Evolutionary conservation across 73 alveolate species (phyloP).

Genomic region (Tetrahymena elliotti): DNA sequence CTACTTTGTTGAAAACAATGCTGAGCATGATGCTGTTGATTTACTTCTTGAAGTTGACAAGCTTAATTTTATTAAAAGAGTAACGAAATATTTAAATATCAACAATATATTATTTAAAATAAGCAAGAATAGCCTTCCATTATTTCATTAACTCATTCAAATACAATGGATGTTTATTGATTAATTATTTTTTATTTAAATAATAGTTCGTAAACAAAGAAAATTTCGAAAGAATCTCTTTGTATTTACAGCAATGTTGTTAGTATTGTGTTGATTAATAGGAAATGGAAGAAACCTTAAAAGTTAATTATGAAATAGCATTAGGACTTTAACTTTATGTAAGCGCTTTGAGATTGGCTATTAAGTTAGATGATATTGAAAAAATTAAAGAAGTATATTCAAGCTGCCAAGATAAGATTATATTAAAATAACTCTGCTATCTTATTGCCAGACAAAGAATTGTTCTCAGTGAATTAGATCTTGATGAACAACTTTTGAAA

Average conservation of each 20-base stretch:
- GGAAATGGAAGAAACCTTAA: slow-evolving; percentile 69
- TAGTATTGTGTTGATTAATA: slow-evolving; percentile 91
- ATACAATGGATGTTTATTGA: neutral
- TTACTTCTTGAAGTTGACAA: slow-evolving; percentile 85
- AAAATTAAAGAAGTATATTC: slow-evolving; percentile 72
- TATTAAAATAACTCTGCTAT: slow-evolving; percentile 74
- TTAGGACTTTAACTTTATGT: slow-evolving; percentile 70
- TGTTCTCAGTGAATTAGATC: slow-evolving; percentile 47
- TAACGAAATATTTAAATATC: neutral
- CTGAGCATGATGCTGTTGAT: slow-evolving; percentile 93
- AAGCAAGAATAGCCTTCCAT: neutral
- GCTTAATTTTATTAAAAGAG: slow-evolving; percentile 53
- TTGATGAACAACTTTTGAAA: slow-evolving; percentile 65
- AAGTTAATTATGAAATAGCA: slow-evolving; percentile 69
- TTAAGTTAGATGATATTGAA: slow-evolving; percentile 75
- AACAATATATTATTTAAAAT: neutral
- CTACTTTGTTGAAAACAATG: slow-evolving; percentile 73
- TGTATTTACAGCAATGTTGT: slow-evolving; percentile 62
- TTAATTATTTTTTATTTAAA: neutral
- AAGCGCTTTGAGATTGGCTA: slow-evolving; percentile 96
- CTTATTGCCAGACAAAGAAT: slow-evolving; percentile 86
- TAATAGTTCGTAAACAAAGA: slow-evolving; percentile 60
- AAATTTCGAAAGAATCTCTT: slow-evolving; percentile 81
- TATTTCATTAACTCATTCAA: neutral
- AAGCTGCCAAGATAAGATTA: slow-evolving; percentile 57